Conservation (phyloP, 306 rosid species). For the Prunus persica region DNA sequence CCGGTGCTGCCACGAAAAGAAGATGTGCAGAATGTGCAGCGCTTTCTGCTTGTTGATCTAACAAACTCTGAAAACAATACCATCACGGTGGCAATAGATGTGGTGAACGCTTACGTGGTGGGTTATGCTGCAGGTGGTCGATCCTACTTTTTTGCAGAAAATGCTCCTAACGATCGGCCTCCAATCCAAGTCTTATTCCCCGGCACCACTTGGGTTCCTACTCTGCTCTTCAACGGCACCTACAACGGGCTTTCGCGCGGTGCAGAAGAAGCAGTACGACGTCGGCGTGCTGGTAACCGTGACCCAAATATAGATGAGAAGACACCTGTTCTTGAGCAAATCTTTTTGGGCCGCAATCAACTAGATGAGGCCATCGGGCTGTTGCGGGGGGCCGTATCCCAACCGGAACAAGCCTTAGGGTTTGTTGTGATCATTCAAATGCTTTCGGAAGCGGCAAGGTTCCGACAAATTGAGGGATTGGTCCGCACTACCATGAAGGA, state of each 20-base stretch:
- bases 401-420: not conserved
- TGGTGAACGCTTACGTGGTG: not conserved
- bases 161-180: not conserved
- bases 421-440: not conserved
- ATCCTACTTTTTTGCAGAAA: not conserved
- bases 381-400: not conserved
- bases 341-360: not conserved
- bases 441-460: not conserved
- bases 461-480: not conserved
- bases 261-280: not conserved
- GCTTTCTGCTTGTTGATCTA: not conserved
- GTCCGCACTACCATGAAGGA: not conserved
- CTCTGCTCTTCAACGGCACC: not conserved
- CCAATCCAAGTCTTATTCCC: not conserved
- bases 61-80: not conserved
- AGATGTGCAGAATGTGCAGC: not conserved
- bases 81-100: not conserved
- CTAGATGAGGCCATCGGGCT: not conserved
- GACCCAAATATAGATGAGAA: not conserved
- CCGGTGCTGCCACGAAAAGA: not conserved
- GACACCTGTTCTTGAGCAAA: not conserved
- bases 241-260: not conserved
- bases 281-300: not conserved
- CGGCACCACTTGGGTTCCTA: not conserved
- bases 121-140: not conserved